Base-by-base conservation (phyloP, 495 filamentous ascomycete species). In the Schizothecium vesticola region DNA sequence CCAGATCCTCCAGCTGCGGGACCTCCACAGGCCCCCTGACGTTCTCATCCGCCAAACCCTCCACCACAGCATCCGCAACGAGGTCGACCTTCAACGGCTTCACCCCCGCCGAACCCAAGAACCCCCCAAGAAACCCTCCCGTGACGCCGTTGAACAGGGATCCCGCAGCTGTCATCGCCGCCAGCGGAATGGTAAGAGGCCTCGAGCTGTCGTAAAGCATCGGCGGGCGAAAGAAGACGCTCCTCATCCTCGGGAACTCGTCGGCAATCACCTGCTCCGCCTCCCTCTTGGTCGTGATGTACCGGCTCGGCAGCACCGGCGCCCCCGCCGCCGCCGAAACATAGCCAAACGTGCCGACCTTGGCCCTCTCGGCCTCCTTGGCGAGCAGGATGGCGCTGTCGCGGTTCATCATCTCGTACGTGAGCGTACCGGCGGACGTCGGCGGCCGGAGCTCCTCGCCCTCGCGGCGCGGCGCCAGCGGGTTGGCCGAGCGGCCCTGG, bases 361-460 rank as follows among this genome's bases (percentile, higher is more conserved):
- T 84, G 59, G 86, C 86, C 43, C 74, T 76, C 24, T 82, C 83
- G 11, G 93, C 87, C 80, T 96, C 92, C 74, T 90, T 88, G 12
- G 94, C 95, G n/a, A 99, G 83, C 61, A 89, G 86, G 69, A 98
- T 90, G 13, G 90, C 89, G 75, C 80, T 82, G 70, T 99, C 96
- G 68, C 95, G 86, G 81, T 99, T 99, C 92, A 99, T 97, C 70
- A 93, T 86, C 85, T 99, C 95, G 82, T 99, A 99, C 43, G 94
- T 97, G 73, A 97, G 79, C 79, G 96, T 91, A 22, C 87, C 87
- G 73, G 88, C 85, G 33, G 79, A 80, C 74, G 91, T n/a, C 16
- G 65, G 65, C 23, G 57, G 56, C 1, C 13, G 26, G 0, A 33
- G 33, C 31, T 66, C 56, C 25, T 36, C 55, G 21, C 43, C 28